Evolutionary conservation across 2,329 filamentous ascomycete species (phyloP), one percentile per base, ranked within the genome.

Genomic region (Colletotrichum australisinense): DNA sequence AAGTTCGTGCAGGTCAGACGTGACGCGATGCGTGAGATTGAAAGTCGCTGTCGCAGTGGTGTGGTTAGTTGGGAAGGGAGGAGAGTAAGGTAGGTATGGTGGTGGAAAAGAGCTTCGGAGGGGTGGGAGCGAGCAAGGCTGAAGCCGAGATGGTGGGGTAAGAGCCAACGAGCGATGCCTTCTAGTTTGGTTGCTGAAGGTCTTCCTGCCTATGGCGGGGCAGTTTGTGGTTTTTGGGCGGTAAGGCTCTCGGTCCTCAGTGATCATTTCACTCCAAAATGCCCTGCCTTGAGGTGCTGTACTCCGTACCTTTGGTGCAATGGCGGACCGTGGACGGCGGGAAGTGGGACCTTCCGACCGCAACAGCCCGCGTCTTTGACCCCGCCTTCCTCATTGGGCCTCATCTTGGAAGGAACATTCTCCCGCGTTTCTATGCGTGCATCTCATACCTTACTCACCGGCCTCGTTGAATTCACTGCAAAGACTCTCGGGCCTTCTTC

Each of bases 71-170:
- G 53, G 53, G 28, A 30, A 42, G 53, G 56, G 56, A 35, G 55
- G 56, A 57, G 30, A 67, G 69, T 56, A 49, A 32, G 12, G 35
- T 28, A 52, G 49, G 69, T 56, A 49, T 42, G 12, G 35, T 28
- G 57, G 49, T n/a, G 35, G 66, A 63, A 63, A 67, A 35, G 64
- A 46, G 63, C 62, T 67, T 65, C 32, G 63, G 16, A 42, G 38
- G 38, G 63, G 32, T 38, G 35, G 22, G 42, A 22, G 19, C 16
- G 22, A 72, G 68, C 72, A 63, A 74, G 72, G 72, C 72, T 74
- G 72, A 73, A 69, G 22, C 52, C 42, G 55, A 42, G 57, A 72
- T 74, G 72, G 72, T 74, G 72, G 72, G 72, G 69, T 74, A 74
- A 57, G 28, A 52, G 63, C 52, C 32, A 65, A 56, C 58, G 38